Percentiles rank a stretch among this genome's conserved stretches.
phyloP scores from a whole-genome alignment of 768 basidiomycete genomes.

The Termitomyces sp. region DNA sequence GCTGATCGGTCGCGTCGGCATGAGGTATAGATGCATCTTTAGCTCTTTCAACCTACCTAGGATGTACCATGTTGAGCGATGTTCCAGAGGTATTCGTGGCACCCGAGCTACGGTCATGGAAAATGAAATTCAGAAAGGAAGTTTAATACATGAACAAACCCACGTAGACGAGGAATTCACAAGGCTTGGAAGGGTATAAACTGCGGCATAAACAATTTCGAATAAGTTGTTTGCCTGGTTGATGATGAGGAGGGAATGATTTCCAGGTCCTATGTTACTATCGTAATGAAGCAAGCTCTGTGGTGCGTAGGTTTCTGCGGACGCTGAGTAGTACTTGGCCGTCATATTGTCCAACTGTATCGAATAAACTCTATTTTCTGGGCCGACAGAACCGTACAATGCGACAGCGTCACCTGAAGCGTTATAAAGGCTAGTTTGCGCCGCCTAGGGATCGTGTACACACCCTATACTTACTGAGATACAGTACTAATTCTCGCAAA shows the following conservation, averaged over 20 bases:
- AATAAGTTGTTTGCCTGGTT: conserved; percentile 1
- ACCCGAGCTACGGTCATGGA: background rate
- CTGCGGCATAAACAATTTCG: background rate
- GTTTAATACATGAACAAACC: background rate
- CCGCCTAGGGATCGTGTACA: background rate
- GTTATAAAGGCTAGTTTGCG: background rate
- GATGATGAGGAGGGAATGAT: background rate
- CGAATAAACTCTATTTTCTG: conserved; percentile 4
- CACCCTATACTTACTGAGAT: background rate
- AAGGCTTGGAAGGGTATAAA: background rate
- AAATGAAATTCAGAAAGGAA: background rate
- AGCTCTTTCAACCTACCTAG: background rate
- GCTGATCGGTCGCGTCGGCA: background rate
- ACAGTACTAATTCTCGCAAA: background rate
- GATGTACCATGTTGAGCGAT: background rate
- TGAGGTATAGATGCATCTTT: background rate
- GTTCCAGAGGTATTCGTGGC: background rate
- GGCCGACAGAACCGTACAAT: conserved; percentile 7
- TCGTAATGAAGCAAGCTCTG: conserved; percentile 1
- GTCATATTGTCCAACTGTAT: background rate
- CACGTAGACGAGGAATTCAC: background rate
- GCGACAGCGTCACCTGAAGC: conserved; percentile 4
- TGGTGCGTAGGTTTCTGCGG: background rate
- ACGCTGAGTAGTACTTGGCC: background rate
- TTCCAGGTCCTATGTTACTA: background rate